Base-by-base conservation (phyloP, 2,329 filamentous ascomycete genomes). In the Diaporthe ilicicola region DNA sequence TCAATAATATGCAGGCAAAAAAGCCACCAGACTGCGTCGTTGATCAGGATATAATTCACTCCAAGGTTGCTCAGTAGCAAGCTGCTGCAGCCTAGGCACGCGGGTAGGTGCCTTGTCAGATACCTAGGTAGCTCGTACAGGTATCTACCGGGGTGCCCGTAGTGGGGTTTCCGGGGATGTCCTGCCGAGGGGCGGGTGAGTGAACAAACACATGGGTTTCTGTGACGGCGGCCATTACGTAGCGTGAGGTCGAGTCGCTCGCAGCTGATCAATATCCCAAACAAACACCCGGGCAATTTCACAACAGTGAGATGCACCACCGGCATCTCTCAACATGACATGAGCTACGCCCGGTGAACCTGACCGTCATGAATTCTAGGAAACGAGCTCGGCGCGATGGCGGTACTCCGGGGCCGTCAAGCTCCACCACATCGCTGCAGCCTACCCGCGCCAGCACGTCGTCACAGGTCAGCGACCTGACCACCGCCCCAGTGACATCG, bases 301-400 rank as follows among this genome's bases (percentile, higher is more conserved):
- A 34, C 44, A 64, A 64, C 59, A 50, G 37, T 50, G 59, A 24
- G 59, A 27, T 19, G 29, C 44, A 24, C 42, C n/a, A 24, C 59
- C 44, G 17, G 15, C n/a, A n/a, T 50, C 19, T 34, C 27, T 19
- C 59, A 37, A 37, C 29, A 50, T 50, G 44, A 64, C 13, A 64
- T 64, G 44, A 50, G 42, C 29, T 34, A 48, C 19, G 37, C 42
- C 51, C 62, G 32, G 32, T 70, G 64, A 71, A 61, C 59, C 22
- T 50, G 62, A 15, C 37, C 59, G 56, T 75, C 73, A 85, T 85
- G 83, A 80, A 77, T 75, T 79, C 81, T 59, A 78, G 82, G 73
- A 86, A 85, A 75, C 82, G 82, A 71, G 74, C 78, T 53, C 81
- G 81, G 72, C 80, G 79, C 24, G 81, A 81, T 69, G 78, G 81